These are phyloP conservation scores for Schoenoplectus tabernaemontani DNA, from an alignment of 202 grass and related monocot species.

Conservation along the genomic window DNA sequence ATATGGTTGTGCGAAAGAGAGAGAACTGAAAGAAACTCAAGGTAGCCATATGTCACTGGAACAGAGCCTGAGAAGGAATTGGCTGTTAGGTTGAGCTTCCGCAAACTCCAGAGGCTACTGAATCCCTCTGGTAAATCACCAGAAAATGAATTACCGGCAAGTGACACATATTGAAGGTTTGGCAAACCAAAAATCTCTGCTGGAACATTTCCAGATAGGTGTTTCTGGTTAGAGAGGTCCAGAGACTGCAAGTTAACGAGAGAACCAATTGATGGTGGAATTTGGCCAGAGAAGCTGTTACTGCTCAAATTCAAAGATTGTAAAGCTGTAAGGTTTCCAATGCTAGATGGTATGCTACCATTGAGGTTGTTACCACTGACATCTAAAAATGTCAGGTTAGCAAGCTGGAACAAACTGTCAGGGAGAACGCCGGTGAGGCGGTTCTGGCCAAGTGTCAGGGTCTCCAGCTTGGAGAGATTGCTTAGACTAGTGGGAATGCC, in stretches of 20 bases:
- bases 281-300: conserved; percentile 64
- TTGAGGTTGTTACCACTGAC: conserved; percentile 54
- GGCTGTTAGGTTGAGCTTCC: conserved; percentile 57
- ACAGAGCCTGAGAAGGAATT: conserved; percentile 77
- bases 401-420: conserved; percentile 37
- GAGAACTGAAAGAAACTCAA: conserved; percentile 74
- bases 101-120: conserved; percentile 91
- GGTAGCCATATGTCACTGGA: conserved; percentile 73
- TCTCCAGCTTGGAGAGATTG: conserved; percentile 58
- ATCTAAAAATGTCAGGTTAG: conserved; percentile 64
- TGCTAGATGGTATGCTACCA: conserved; percentile 42
- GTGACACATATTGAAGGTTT: conserved; percentile 59
- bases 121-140: conserved; percentile 83
- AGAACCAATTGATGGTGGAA: conserved; percentile 57
- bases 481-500: conserved; percentile 40
- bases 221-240: conserved; percentile 66
- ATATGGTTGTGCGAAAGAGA: conserved; percentile 67
- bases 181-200: conserved; percentile 76
- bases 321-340: conserved; percentile 46
- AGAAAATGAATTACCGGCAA: conserved; percentile 65
- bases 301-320: conserved; percentile 68
- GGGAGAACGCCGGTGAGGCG: conserved; percentile 43
- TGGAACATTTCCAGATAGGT: conserved; percentile 73
- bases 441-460: conserved; percentile 50
- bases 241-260: conserved; percentile 58